Conservation (phyloP, 2,329 filamentous ascomycete genomes). For the Claviceps paspali region DNA sequence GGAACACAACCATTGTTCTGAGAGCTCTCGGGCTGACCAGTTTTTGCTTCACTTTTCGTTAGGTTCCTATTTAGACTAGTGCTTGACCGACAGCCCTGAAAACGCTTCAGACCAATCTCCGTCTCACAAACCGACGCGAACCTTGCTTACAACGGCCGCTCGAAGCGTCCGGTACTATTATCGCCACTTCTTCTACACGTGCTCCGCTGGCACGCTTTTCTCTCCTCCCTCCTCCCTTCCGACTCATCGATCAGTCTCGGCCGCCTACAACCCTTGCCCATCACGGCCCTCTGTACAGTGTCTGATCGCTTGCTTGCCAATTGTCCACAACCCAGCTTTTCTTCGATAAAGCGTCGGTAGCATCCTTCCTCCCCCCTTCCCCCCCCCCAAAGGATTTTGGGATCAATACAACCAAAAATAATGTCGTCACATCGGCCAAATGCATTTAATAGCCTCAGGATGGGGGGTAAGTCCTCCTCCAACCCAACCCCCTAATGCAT, state of each 20-base stretch:
- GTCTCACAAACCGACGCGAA: constrained; percentile 1
- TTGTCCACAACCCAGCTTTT: constrained; percentile 11
- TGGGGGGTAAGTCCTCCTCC: constrained; percentile 69
- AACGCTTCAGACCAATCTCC: constrained; percentile 1
- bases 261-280: constrained; percentile 21
- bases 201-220: neutral
- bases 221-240: neutral
- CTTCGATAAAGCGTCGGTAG: constrained; percentile 12
- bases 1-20: neutral
- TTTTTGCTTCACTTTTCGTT: neutral
- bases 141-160: constrained; percentile 1
- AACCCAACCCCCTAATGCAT: too few species aligned
- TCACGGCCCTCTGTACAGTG: constrained; percentile 19
- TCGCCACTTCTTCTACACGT: neutral
- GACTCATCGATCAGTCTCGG: constrained; percentile 1
- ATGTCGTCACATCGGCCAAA: constrained; percentile 91
- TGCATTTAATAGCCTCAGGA: constrained; percentile 75
- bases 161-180: neutral
- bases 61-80: constrained; percentile 2
- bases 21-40: constrained; percentile 1
- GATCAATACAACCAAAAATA: constrained; percentile 11
- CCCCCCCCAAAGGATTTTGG: constrained; percentile 8
- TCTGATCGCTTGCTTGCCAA: constrained; percentile 15
- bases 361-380: constrained; percentile 9
- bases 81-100: constrained; percentile 1